phyloP scores from a whole-genome alignment of 1,284 basidiomycete genomes.

The Sparassis latifolia region DNA sequence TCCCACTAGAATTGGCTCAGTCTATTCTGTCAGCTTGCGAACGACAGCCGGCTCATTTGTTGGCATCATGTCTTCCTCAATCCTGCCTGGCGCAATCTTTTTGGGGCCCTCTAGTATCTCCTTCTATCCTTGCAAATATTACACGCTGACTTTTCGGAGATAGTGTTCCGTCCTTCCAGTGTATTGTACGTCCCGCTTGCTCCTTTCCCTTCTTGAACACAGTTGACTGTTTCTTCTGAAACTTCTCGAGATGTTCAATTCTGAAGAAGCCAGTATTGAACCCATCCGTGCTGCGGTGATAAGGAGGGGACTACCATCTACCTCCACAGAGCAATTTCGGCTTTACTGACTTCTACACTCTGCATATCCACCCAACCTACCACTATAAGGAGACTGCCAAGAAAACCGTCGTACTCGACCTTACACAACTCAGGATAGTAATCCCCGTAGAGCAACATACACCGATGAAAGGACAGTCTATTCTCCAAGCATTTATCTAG shows the following conservation, averaged over 20 bases:
- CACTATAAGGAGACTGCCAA: no score
- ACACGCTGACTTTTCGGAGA: background rate
- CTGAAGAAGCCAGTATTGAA: conserved; percentile 19
- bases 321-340: conserved; percentile 52
- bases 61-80: background rate
- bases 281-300: background rate
- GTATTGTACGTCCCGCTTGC: background rate
- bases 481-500: no score
- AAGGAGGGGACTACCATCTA: conserved; percentile 20
- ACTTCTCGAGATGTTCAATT: conserved; percentile 39
- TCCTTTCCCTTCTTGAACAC: conserved; percentile 27
- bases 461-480: no score
- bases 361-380: conserved; percentile 56
- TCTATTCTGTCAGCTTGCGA: background rate
- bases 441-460: no score
- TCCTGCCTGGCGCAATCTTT: background rate
- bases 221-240: conserved; percentile 34
- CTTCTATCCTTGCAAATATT: background rate
- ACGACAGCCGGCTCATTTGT: background rate
- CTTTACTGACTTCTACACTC: conserved; percentile 56
- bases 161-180: background rate
- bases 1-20: background rate
- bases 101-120: background rate
- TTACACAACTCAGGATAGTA: no score
- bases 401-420: no score